Base-by-base conservation (phyloP, 768 basidiomycete genomes). In the Boletellus ananas region DNA sequence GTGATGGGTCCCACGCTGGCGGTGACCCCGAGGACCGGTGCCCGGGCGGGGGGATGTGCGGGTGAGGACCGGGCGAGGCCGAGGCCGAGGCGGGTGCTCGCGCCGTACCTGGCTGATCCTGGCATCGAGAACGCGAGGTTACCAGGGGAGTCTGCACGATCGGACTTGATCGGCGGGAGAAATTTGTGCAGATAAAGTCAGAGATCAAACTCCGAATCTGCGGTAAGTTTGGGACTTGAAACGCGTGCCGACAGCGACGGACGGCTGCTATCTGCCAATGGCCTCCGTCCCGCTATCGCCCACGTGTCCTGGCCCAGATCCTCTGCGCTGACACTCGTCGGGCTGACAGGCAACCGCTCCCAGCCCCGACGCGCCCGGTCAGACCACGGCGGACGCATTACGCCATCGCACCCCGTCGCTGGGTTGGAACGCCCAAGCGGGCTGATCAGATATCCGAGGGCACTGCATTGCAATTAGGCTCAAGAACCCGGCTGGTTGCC, bases 401-500 rank as follows among this genome's bases (percentile, higher is more conserved):
- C 8, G 42, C 27, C 40, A 40, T 40, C 25, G 39, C 10, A n/a
- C 31, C 29, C 39, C 43, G 50, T 61, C 64, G 64, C 64, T 67
- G 65, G 55, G 64, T 67, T 64, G 13, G 23, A 63, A 60, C 46
- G 4, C 7, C 38, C 56, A 66, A 56, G 49, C 45, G 20, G 13
- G 65, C 42, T 62, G 58, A 66, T 69, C 65, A 67, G 65, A 69
- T 65, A 60, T 69, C 67, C 62, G 65, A 69, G 65, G 53, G 67
- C 65, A 67, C 67, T 57, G 65, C 65, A 63, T 67, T 65, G 55
- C 18, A 69, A 63, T 69, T 69, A 67, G 63, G 58, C 67, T 69
- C 67, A 58, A 61, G 52, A 54, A 56, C 58, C 59, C 62, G 62
- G 47, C 43, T 50, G 47, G 34, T 5, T 48, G 51, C 49, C 36